Evolutionary conservation across 345 rosid genomes (phyloP).

Genomic region (Combretum micranthum): DNA sequence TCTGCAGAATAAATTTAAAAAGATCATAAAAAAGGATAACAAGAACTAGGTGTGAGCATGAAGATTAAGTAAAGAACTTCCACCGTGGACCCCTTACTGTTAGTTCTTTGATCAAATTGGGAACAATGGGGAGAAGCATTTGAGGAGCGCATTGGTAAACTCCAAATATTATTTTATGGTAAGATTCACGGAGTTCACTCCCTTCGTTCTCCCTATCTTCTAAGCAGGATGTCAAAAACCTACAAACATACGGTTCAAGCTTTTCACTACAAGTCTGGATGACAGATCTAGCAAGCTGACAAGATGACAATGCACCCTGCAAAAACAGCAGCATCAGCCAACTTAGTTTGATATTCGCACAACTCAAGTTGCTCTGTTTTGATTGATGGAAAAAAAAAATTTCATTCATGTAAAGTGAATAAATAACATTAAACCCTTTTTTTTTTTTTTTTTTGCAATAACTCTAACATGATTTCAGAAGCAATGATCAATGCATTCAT

Average conservation of each 20-base stretch:
- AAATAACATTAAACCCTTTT: too few relatives aligned
- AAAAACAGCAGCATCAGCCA: slow-evolving; percentile 1
- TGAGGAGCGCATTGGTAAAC: slow-evolving; percentile 70
- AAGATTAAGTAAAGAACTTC: slow-evolving; percentile 1
- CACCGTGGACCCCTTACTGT: slow-evolving; percentile 33
- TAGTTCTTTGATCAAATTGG: slow-evolving; percentile 69
- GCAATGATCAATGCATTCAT: too few relatives aligned
- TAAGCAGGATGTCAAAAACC: slow-evolving; percentile 69
- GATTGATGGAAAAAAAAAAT: too few relatives aligned
- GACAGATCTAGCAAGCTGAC: slow-evolving; percentile 71
- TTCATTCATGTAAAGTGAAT: too few relatives aligned
- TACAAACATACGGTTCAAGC: slow-evolving; percentile 67
- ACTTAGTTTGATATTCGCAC: too few relatives aligned
- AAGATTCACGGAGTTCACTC: slow-evolving; percentile 62
- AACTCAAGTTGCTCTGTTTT: too few relatives aligned
- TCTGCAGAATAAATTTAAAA: slow-evolving; percentile 26
- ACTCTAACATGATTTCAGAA: too few relatives aligned
- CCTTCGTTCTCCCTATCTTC: slow-evolving; percentile 55
- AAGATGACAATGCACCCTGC: slow-evolving; percentile 50
- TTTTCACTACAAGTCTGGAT: slow-evolving; percentile 57
- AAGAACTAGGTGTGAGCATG: slow-evolving; percentile 4
- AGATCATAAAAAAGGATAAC: slow-evolving; percentile 1
- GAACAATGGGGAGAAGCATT: slow-evolving; percentile 67
- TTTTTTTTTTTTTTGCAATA: too few relatives aligned
- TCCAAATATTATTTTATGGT: slow-evolving; percentile 71